phyloP scores from a whole-genome alignment of 108 stramenopile species.

The Cafeteria roenbergensis region DNA sequence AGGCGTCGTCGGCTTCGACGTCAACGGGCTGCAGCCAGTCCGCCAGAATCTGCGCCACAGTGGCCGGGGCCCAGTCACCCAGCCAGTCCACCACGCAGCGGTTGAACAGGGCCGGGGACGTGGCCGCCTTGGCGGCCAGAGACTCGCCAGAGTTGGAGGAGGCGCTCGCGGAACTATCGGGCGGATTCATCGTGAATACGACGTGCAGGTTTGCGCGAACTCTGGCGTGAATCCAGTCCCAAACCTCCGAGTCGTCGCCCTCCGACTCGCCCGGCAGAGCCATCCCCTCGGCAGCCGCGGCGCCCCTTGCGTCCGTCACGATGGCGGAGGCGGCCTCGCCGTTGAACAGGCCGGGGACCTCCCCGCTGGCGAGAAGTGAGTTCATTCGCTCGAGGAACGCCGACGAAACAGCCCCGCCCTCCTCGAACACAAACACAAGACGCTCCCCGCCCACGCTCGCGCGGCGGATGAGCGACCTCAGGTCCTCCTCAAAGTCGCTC shows the following conservation, averaged over 20 bases:
- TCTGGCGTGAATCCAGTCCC: slow-evolving; percentile 64
- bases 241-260: slow-evolving; percentile 85
- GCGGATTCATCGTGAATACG: slow-evolving; percentile 97
- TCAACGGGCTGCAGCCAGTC: too few species aligned
- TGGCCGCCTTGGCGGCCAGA: slow-evolving; percentile 61
- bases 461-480: slow-evolving; percentile 72
- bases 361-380: slow-evolving; percentile 89
- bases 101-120: slow-evolving; percentile 97
- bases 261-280: slow-evolving; percentile 50
- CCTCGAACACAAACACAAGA: slow-evolving; percentile 95
- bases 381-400: slow-evolving; percentile 99
- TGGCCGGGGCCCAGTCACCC: slow-evolving; percentile 81
- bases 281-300: slow-evolving; percentile 1
- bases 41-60: slow-evolving; percentile 85
- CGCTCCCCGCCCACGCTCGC: slow-evolving; percentile 91
- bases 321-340: slow-evolving; percentile 84
- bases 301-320: slow-evolving; percentile 72
- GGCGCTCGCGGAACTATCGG: too few species aligned
- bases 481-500: slow-evolving; percentile 89
- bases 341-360: slow-evolving; percentile 98
- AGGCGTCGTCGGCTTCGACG: too few species aligned
- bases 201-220: slow-evolving; percentile 95
- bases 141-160: slow-evolving; percentile 57
- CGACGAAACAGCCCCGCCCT: slow-evolving; percentile 69
- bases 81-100: slow-evolving; percentile 99